Evolutionary conservation across 2,329 filamentous ascomycete genomes (phyloP), one percentile per base, ranked within the genome.

Genomic region (Pseudopyricularia cyperi): DNA sequence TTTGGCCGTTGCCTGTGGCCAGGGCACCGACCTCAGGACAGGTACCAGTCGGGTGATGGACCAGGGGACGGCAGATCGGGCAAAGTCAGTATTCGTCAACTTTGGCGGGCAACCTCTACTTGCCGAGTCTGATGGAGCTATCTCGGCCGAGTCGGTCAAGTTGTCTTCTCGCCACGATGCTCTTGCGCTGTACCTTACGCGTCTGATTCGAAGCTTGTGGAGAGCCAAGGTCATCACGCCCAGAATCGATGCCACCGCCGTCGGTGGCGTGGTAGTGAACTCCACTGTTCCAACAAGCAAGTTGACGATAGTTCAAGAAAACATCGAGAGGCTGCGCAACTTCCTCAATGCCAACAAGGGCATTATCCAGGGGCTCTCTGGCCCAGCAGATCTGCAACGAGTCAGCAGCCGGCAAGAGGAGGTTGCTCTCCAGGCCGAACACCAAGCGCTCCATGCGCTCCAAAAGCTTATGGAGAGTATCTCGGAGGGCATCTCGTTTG

Each of bases 401-500:
- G 84, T 85, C 1, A 79, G 80, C 0, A 93, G 82, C 52, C 84
- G 91, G 57, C 87, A 95, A 63, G 93, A 96, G 60, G 91, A 97
- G 65, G 80, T 95, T 48, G 88, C 90, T 1, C 74, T 95, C 22
- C 91, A 96, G 65, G 91, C 89, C 14, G 93, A 98, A 66, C 91
- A 98, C 64, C 87, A 94, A 59, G 90, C 90, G 11, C 76, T 98
- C 57, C 85, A 93, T 62, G 89, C 89, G 2, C 72, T 98, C 48
- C 80, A 95, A 56, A 83, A 85, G 57, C 74, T 98, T 24, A 88
- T 96, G 66, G 83, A 85, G 52, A 89, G 89, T 65, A 93, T 96
- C 37, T 90, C 93, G 7, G 93, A 98, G 65, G 93, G 93, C 4
- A 95, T 98, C 50, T 95, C 91, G 0, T 98, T 98, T 60, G 89